phyloP scores from a whole-genome alignment of 305 asterid genomes.

The Rubia peregrina region DNA sequence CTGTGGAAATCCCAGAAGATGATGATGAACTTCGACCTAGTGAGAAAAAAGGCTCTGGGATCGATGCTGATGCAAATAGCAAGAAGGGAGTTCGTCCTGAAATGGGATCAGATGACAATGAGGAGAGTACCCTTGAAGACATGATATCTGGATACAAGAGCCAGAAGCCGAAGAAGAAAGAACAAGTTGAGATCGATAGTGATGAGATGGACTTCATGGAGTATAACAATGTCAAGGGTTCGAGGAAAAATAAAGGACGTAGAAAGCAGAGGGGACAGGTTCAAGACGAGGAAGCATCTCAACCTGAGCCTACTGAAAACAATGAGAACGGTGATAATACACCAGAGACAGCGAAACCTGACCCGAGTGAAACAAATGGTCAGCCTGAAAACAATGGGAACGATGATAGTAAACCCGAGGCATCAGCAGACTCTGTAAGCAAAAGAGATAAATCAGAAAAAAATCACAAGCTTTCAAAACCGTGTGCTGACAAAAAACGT shows the following conservation, averaged over 20 bases:
- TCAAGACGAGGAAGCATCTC: constrained; percentile 24
- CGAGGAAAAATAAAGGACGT: constrained; percentile 59
- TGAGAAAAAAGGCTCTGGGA: constrained; percentile 25
- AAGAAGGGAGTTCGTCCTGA: constrained; percentile 24
- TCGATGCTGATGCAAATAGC: constrained; percentile 23
- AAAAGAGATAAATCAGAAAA: constrained; percentile 30
- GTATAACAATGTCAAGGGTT: constrained; percentile 53
- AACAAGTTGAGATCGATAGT: constrained; percentile 31
- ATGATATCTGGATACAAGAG: constrained; percentile 62
- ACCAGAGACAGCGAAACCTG: constrained; percentile 15
- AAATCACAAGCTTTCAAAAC: constrained; percentile 32
- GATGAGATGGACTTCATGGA: constrained; percentile 79
- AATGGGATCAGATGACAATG: constrained; percentile 48
- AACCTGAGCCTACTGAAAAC: constrained; percentile 25
- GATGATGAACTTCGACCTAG: constrained; percentile 34
- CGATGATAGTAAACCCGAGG: constrained; percentile 30
- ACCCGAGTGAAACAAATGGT: constrained; percentile 25
- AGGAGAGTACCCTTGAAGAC: constrained; percentile 62
- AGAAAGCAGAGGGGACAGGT: constrained; percentile 50
- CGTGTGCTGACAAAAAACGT: constrained; percentile 35
- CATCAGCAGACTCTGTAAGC: constrained; percentile 19
- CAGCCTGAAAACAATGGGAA: constrained; percentile 26
- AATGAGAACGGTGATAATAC: constrained; percentile 29
- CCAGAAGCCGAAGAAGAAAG: constrained; percentile 33
- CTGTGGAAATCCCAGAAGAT: constrained; percentile 36